A percentile compares a stretch with the other conserved stretches of the same genome.
Conservation (phyloP, 345 rosid genomes). For the Bruguiera sexangula region DNA sequence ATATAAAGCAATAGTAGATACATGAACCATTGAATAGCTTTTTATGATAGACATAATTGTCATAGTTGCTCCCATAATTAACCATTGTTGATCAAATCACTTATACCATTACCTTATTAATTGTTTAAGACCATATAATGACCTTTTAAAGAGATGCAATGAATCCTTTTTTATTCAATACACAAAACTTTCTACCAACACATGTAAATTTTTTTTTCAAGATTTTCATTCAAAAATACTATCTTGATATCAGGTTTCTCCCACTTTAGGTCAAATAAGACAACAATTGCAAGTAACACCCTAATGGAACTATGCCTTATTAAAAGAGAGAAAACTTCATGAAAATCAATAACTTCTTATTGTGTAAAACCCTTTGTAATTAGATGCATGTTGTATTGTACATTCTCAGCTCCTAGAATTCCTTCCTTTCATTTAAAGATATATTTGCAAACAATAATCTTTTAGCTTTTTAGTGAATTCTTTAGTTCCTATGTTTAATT, state of each 20-base stretch:
- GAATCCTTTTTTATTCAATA: too few species aligned
- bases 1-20: too few species aligned
- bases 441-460: slow-evolving; percentile 11
- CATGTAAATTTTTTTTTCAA: too few species aligned
- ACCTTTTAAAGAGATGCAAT: too few species aligned
- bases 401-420: background rate
- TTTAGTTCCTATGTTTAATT: background rate
- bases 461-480: background rate
- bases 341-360: background rate
- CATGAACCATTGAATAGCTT: too few species aligned
- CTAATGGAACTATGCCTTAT: background rate
- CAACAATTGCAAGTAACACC: background rate
- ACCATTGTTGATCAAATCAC: background rate
- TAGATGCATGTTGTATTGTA: background rate
- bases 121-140: too few species aligned
- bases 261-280: too few species aligned
- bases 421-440: background rate
- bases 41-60: too few species aligned
- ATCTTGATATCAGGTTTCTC: too few species aligned
- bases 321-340: background rate
- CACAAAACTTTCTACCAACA: too few species aligned
- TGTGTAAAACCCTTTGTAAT: background rate
- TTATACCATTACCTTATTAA: background rate
- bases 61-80: too few species aligned
- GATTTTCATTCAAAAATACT: too few species aligned